Evolutionary conservation across 1,139 yeast species (phyloP).

Genomic region (Candida albicans): DNA sequence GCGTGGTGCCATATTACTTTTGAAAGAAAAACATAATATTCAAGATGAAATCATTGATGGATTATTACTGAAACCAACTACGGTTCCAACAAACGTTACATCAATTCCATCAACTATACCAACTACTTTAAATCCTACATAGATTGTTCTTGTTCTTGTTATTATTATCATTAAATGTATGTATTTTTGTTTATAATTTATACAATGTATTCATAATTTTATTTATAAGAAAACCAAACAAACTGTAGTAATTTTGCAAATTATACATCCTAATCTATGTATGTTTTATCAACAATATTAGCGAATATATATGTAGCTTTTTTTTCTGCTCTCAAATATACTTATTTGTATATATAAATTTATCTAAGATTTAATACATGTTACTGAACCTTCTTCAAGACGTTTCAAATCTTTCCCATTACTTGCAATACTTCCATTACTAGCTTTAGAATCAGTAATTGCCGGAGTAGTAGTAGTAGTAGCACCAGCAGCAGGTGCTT

Average conservation of each 20-base stretch:
- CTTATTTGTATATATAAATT: not conserved
- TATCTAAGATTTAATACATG: slow-evolving; percentile 57
- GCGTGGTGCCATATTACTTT: slow-evolving; percentile 56
- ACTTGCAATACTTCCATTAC: slow-evolving; percentile 12
- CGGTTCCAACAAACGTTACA: slow-evolving; percentile 16
- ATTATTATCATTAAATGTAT: not conserved
- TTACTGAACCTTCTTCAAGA: slow-evolving; percentile 67
- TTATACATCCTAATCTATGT: too few relatives aligned
- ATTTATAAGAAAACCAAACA: too few relatives aligned
- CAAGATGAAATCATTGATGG: not conserved
- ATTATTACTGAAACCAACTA: slow-evolving; percentile 24
- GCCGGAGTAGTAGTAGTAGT: slow-evolving; percentile 17
- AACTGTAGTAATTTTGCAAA: too few relatives aligned
- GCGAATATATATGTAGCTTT: not conserved
- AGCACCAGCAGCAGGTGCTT: slow-evolving; percentile 41
- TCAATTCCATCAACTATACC: slow-evolving; percentile 23
- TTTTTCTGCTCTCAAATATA: too few relatives aligned
- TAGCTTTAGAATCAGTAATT: slow-evolving; percentile 11
- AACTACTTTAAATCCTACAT: slow-evolving; percentile 16
- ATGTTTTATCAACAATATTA: too few relatives aligned
- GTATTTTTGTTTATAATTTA: too few relatives aligned
- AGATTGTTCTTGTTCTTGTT: not conserved
- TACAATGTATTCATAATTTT: too few relatives aligned
- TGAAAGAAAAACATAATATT: slow-evolving; percentile 31
- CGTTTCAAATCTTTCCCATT: slow-evolving; percentile 48